Evolutionary conservation across 495 filamentous ascomycete genomes (phyloP), one percentile per base, ranked within the genome.

Genomic region (Pyrenopolyporus hunteri): DNA sequence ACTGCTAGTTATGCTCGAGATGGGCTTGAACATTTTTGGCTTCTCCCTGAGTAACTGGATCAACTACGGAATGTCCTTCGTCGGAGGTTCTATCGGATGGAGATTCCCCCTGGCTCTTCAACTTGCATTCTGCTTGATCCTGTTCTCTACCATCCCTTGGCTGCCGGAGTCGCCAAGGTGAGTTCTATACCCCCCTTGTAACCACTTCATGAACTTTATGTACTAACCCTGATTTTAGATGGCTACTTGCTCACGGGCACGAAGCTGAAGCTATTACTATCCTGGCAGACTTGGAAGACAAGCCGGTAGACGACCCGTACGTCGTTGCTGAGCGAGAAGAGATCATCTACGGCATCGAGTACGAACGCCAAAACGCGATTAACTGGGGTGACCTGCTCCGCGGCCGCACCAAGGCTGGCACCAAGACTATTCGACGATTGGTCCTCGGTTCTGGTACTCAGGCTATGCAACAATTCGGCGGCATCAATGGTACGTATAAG

Each of bases 31-130:
- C 57, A 83, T 87, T 46, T 78, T 79, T 31, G 83, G 85, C 5
- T 86, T 83, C 63, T 85, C 83, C 78, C 73, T 87, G 44, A 87
- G 81, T 31, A 87, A 83, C 57, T 84, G 79, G 72, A 32, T 82
- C 10, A 66, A 66, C 26, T 85, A 16, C 76, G 85, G 20, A 80
- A 86, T 66, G 82, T 81, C 35, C 76, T 86, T 52, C 72, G 83
- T 72, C 76, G 73, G 74, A 69, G 70, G 72, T 4, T 59, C 67
- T 11, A 22, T 72, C 10, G 64, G 51, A 32, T 74, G 72, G 72
- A 56, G 71, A 17, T 59, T 71, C 6, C 82, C 83, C 3, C 55
- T 86, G 1, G 46, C 83, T 9, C 73, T 86, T 6, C 76, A 76
- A 11, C 28, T 69, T 4, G 72, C 73, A 26, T 82, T 84, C 70